These are phyloP conservation scores for Thermoascus crustaceus DNA, from an alignment of 2,329 filamentous ascomycete species.

Conservation along the genomic window DNA sequence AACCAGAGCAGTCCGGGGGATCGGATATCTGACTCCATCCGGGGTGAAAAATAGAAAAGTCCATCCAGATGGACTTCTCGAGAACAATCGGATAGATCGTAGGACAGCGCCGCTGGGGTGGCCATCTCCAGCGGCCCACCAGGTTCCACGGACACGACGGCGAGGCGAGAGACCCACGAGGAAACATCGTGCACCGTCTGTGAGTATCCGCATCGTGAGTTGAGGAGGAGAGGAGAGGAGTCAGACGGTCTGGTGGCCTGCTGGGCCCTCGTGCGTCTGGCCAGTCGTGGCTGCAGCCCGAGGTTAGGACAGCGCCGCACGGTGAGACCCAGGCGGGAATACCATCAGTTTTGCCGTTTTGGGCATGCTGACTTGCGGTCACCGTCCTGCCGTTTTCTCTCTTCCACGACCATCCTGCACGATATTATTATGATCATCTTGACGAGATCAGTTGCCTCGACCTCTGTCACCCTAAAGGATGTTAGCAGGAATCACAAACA, in stretches of 20 bases:
- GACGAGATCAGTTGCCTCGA: background rate
- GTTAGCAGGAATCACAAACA: background rate
- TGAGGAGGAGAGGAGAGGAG: background rate
- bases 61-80: background rate
- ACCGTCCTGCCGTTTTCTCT: slow-evolving; percentile 1
- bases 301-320: background rate
- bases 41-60: no score
- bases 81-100: background rate
- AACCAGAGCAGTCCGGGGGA: no score
- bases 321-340: background rate
- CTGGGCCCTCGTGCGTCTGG: slow-evolving; percentile 1
- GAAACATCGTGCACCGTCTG: background rate
- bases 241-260: background rate
- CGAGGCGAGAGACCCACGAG: slow-evolving; percentile 1
- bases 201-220: background rate
- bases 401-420: background rate
- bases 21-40: no score
- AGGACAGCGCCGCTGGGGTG: background rate
- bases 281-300: background rate
- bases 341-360: slow-evolving; percentile 1
- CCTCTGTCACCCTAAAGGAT: no score
- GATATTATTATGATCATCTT: background rate
- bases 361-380: background rate
- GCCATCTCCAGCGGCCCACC: background rate
- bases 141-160: background rate